phyloP scores from a whole-genome alignment of 1,284 basidiomycete species.

The Trichosporon asahii region DNA sequence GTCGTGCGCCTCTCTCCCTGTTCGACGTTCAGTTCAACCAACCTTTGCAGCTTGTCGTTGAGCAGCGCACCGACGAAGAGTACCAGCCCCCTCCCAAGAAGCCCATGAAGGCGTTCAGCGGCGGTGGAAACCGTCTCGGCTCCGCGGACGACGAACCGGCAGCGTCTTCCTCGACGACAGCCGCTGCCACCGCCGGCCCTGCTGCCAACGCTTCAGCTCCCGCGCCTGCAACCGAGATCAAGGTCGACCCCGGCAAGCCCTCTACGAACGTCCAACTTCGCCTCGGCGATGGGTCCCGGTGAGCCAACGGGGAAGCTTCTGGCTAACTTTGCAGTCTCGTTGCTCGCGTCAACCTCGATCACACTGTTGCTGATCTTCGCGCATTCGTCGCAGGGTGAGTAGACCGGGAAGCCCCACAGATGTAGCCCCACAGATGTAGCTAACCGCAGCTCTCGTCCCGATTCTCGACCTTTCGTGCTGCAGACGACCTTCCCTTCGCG shows the following conservation, averaged over 20 bases:
- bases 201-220: slow-evolving; percentile 29
- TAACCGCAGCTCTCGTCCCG: slow-evolving; percentile 64
- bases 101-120: slow-evolving; percentile 61
- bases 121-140: slow-evolving; percentile 79
- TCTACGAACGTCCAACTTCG: slow-evolving; percentile 87
- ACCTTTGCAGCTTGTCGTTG: slow-evolving; percentile 78
- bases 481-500: slow-evolving; percentile 81
- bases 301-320: not conserved
- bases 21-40: slow-evolving; percentile 76
- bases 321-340: slow-evolving; percentile 13
- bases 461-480: slow-evolving; percentile 71
- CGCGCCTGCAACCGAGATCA: slow-evolving; percentile 25
- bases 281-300: slow-evolving; percentile 76
- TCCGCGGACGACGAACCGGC: slow-evolving; percentile 13
- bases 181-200: slow-evolving; percentile 31
- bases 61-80: slow-evolving; percentile 69
- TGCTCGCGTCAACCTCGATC: slow-evolving; percentile 78
- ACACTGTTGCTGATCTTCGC: slow-evolving; percentile 83
- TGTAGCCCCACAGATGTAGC: not conserved
- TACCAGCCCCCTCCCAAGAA: slow-evolving; percentile 59
- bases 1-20: slow-evolving; percentile 73
- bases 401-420: not conserved
- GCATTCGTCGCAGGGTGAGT: slow-evolving; percentile 84
- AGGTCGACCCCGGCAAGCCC: slow-evolving; percentile 60
- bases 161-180: slow-evolving; percentile 24